Evolutionary conservation across 2,329 filamentous ascomycete genomes (phyloP), one percentile per base, ranked within the genome.

Genomic region (Pyrenochaeta sp.): DNA sequence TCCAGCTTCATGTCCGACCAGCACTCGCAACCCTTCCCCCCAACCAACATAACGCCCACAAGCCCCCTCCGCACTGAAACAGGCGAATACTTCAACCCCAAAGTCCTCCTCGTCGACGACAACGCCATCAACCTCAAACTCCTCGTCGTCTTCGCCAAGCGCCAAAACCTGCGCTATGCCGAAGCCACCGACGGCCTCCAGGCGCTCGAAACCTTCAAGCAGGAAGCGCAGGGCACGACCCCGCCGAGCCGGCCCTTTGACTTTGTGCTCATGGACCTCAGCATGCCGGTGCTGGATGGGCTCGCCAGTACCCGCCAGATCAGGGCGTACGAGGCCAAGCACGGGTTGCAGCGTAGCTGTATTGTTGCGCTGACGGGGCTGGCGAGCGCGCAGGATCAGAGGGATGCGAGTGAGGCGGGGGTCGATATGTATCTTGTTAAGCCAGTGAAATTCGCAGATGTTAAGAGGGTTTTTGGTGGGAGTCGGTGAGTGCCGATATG

Each of bases 81-180:
- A n/a, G 45, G 28, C 30, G 56, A 60, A 20, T 63, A 67, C 38
- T 67, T 65, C 36, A 61, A 50, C 18, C 64, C 65, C 1, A 55
- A 62, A 20, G 51, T 69, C 15, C 58, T 69, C 10, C 58, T 68
- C 21, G 65, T 68, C 31, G 65, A 69, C 44, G 66, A 69, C 44
- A 69, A 69, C 46, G 53, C 54, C 8, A 68, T 68, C 52, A 69
- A 69, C 34, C 56, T 67, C 24, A 67, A 66, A 31, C 58, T 68
- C 17, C 57, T 69, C 20, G 65, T 72, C 13, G 75, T 77, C 56
- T 79, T 78, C 34, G 59, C 61, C n/a, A 60, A 60, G 32, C 65
- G 64, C 8, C 56, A 68, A 39, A 53, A 51, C 4, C 45, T 65
- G 4, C 53, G 51, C 11, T 68, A 63, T 42, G 41, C 40, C 6